phyloP scores from a whole-genome alignment of 495 filamentous ascomycete species.

The Amorphotheca resinae region DNA sequence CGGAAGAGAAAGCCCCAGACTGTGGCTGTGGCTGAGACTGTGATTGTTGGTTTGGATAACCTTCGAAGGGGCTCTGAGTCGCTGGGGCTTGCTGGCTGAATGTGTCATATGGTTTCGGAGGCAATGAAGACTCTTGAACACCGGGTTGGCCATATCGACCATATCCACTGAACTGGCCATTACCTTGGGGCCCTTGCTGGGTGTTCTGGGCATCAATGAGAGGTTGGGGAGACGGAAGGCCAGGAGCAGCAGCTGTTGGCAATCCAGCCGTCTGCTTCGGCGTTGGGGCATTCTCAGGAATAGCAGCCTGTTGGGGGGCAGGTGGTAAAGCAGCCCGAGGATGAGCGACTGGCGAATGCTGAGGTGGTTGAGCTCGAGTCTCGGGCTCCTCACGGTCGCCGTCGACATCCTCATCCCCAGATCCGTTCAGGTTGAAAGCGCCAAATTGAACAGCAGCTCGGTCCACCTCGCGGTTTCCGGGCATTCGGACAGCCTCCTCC shows the following conservation, averaged over 20 bases:
- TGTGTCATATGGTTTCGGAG: constrained; percentile 77
- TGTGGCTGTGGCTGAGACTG: constrained; percentile 50
- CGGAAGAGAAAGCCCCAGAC: constrained; percentile 53
- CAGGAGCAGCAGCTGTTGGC: constrained; percentile 39
- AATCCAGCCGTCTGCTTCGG: constrained; percentile 58
- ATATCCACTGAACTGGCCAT: constrained; percentile 44
- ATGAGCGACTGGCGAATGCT: constrained; percentile 75
- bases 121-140: constrained; percentile 45
- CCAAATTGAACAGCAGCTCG: constrained; percentile 94
- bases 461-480: constrained; percentile 92
- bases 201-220: constrained; percentile 19
- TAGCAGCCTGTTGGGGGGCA: constrained; percentile 37
- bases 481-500: constrained; percentile 96
- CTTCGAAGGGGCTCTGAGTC: constrained; percentile 32
- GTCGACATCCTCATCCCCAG: constrained; percentile 70
- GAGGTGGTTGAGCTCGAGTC: constrained; percentile 86
- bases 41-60: constrained; percentile 37
- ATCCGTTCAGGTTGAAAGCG: constrained; percentile 79
- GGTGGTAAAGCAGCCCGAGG: constrained; percentile 88
- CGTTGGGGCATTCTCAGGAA: constrained; percentile 47
- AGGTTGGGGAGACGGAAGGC: constrained; percentile 18
- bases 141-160: constrained; percentile 50
- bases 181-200: constrained; percentile 25
- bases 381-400: constrained; percentile 90
- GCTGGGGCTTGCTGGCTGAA: constrained; percentile 61